Evolutionary conservation across 805 yeast species (phyloP), one percentile per base, ranked within the genome.

Genomic region (Blastobotrys muscicola): DNA sequence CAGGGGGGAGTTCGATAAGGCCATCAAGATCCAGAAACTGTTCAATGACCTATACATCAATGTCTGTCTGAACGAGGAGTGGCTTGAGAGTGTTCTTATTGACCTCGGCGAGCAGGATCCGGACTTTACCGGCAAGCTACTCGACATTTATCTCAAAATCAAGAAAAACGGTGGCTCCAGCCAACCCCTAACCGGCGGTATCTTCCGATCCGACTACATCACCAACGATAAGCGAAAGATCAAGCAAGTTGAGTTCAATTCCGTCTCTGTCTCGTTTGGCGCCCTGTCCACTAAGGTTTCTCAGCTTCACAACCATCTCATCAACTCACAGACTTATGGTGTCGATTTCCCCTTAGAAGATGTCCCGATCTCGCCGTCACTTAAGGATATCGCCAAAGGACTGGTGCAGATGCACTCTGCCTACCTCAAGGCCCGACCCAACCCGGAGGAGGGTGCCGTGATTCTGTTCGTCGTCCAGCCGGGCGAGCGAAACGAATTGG

Each of bases 191-290:
- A 74, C 87, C 0, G 68, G 89, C 37, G 97, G 97, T 0, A 62
- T 92, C 8, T 89, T 87, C 61, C 75, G 98, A 60, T 82, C 94
- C 0, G 98, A 92, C 58, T 92, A 90, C 56, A 78, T 92, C 78
- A 45, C 47, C n/a, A 49, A 53, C 30, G 53, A 44, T 23, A 57
- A 57, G 61, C 45, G 52, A 38, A 69, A 71, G 34, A 82, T 90
- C 55, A 89, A 90, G 58, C 98, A 92, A 62, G 92, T 92, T 41
- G 99, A 92, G 61, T 90, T 90, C 67, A 92, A 92, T 64, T 89
- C 98, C 1, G 85, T 92, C 2, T 83, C 95, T 55, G 95, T 90
- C 3, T 89, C 97, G 1, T 92, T 92, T 67, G 96, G 94, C 14
- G 97, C 94, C 0, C 69, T 92, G 45, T 81, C 95, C 1, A 61